These are phyloP conservation scores for Cryptosporidium xiaoi DNA, from an alignment of 169 alveolate genomes.

Conservation along the genomic window DNA sequence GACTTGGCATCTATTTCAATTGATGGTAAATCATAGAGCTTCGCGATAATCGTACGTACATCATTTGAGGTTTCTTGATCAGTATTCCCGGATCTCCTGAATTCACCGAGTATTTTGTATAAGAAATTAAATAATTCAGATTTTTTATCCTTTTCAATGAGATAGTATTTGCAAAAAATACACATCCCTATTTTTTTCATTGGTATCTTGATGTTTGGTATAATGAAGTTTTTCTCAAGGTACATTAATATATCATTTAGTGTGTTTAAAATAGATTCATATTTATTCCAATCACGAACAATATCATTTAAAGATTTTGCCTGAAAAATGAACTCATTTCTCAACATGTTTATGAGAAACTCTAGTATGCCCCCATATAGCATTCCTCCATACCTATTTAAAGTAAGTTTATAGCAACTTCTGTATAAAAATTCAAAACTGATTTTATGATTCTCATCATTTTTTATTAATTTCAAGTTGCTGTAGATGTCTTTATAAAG, in stretches of 20 bases:
- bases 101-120: not conserved
- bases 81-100: constrained; percentile 16
- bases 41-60: not conserved
- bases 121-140: not conserved
- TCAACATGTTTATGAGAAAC: constrained; percentile 24
- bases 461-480: constrained; percentile 18
- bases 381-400: constrained; percentile 71
- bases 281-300: constrained; percentile 20
- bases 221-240: constrained; percentile 42
- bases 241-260: constrained; percentile 48
- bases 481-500: constrained; percentile 34
- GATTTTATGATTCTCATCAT: constrained; percentile 45
- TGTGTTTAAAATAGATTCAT: constrained; percentile 37
- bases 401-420: constrained; percentile 65
- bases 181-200: constrained; percentile 42
- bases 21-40: constrained; percentile 34
- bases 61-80: constrained; percentile 1
- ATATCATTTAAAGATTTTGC: constrained; percentile 2
- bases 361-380: constrained; percentile 51
- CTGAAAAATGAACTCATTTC: not conserved
- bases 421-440: constrained; percentile 71
- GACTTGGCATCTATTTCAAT: constrained; percentile 17
- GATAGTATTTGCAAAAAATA: constrained; percentile 32
- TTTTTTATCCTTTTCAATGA: constrained; percentile 5
- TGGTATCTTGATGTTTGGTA: constrained; percentile 57